These are phyloP conservation scores for Penicillium sp. DNA, from an alignment of 2,329 filamentous ascomycete genomes.

Conservation along the genomic window DNA sequence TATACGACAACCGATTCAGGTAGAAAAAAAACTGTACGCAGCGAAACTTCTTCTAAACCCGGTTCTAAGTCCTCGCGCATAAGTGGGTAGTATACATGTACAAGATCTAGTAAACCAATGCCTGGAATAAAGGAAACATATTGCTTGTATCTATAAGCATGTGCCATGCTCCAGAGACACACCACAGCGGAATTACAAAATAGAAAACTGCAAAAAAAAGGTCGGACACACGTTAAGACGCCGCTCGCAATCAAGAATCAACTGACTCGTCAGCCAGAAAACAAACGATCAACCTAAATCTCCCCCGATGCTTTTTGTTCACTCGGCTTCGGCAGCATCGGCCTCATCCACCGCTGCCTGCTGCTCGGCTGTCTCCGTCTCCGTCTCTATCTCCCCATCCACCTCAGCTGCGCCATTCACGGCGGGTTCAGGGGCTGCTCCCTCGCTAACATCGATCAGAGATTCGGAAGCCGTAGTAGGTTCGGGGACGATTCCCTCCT, in stretches of 20 bases:
- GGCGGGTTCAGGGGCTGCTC: constrained; percentile 29
- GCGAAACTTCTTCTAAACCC: no score
- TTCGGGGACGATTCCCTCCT: constrained; percentile 56
- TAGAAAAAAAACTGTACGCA: no score
- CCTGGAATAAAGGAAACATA: constrained; percentile 6
- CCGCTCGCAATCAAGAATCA: constrained; percentile 27
- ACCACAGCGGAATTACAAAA: constrained; percentile 21
- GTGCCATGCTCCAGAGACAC: constrained; percentile 15
- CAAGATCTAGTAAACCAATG: constrained; percentile 3
- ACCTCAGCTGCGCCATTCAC: constrained; percentile 35
- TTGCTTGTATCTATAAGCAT: constrained; percentile 23
- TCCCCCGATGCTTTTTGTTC: constrained; percentile 15
- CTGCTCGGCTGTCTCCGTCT: constrained; percentile 20
- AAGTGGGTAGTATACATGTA: constrained; percentile 2
- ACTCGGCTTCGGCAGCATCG: constrained; percentile 23
- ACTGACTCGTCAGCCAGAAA: constrained; percentile 20
- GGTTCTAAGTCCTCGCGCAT: no score
- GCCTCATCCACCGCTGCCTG: constrained; percentile 9
- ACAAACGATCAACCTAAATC: constrained; percentile 25
- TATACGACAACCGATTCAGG: no score
- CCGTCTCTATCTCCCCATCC: constrained; percentile 26
- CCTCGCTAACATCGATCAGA: constrained; percentile 42
- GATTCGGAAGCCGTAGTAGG: constrained; percentile 36
- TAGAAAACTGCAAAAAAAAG: constrained; percentile 15
- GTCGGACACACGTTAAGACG: constrained; percentile 30